Conservation (phyloP, 495 filamentous ascomycete species). For the Trichocladium uniseriatum region DNA sequence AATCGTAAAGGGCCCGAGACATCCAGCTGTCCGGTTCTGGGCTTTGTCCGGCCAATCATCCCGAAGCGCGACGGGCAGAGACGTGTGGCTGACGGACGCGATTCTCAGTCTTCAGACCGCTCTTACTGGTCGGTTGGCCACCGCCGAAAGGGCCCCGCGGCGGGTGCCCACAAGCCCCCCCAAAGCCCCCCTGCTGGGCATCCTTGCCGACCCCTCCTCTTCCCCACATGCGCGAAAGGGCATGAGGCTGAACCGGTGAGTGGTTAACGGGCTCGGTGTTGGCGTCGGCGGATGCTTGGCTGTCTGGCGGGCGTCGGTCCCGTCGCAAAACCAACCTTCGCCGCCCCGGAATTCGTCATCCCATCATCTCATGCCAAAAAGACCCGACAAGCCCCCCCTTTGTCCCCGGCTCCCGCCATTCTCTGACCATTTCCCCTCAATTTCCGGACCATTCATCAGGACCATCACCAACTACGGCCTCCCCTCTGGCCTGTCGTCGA, state of each 20-base stretch:
- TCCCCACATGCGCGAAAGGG: slow-evolving; percentile 13
- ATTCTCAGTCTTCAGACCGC: slow-evolving; percentile 6
- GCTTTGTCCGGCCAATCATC: not conserved
- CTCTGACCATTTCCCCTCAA: not conserved
- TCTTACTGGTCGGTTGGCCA: not conserved
- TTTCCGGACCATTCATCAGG: not conserved
- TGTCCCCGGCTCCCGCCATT: slow-evolving; percentile 3
- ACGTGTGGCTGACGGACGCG: slow-evolving; percentile 12
- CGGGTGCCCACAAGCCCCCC: not conserved
- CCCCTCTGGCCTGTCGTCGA: too few relatives aligned
- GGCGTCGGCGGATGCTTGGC: slow-evolving; percentile 1
- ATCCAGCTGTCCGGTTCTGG: not conserved
- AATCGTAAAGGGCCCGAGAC: not conserved
- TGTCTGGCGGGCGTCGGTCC: not conserved
- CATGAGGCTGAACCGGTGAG: slow-evolving; percentile 27
- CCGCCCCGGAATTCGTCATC: slow-evolving; percentile 20
- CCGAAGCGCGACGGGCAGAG: not conserved
- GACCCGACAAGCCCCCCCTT: too few relatives aligned
- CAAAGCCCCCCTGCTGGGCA: slow-evolving; percentile 7
- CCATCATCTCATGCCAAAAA: not conserved
- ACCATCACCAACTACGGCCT: too few relatives aligned
- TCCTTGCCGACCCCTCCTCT: slow-evolving; percentile 10
- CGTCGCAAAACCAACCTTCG: slow-evolving; percentile 8
- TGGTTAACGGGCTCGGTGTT: slow-evolving; percentile 6
- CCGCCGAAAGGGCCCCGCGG: not conserved